Conservation (phyloP, 2,329 filamentous ascomycete species). For the Ascochyta fabae region DNA sequence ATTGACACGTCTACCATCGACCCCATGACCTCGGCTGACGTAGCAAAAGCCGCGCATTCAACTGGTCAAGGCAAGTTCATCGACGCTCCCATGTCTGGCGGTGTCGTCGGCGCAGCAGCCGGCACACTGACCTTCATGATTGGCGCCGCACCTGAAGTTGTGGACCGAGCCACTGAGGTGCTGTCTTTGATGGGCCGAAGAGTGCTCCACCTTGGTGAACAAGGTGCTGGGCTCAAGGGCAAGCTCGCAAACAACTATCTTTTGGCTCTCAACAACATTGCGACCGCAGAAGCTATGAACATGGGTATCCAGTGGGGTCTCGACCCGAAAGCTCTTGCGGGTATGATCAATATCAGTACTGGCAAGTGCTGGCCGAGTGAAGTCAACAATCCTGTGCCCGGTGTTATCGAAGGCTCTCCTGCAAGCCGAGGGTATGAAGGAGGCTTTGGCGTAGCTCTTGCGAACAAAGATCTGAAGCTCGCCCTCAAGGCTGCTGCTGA, state of each 20-base stretch:
- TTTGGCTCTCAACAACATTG: slow-evolving; percentile 88
- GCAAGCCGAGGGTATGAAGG: slow-evolving; percentile 72
- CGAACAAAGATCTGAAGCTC: slow-evolving; percentile 58
- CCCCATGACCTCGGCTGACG: slow-evolving; percentile 78
- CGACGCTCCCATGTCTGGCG: slow-evolving; percentile 96
- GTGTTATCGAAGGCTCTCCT: slow-evolving; percentile 78
- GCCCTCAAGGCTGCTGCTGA: slow-evolving; percentile 56
- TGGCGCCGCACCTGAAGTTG: slow-evolving; percentile 67
- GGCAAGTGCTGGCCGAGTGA: slow-evolving; percentile 97
- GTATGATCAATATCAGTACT: slow-evolving; percentile 90
- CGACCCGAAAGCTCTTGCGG: slow-evolving; percentile 72
- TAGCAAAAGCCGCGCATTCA: slow-evolving; percentile 73
- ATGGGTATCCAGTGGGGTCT: slow-evolving; percentile 69
- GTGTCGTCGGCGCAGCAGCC: slow-evolving; percentile 86
- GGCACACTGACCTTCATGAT: slow-evolving; percentile 97
- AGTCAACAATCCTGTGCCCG: slow-evolving; percentile 91
- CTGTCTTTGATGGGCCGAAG: slow-evolving; percentile 84
- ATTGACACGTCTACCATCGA: slow-evolving; percentile 98
- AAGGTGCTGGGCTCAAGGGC: slow-evolving; percentile 84
- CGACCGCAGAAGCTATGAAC: slow-evolving; percentile 71
- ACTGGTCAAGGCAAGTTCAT: slow-evolving; percentile 78
- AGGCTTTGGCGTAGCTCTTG: slow-evolving; percentile 58
- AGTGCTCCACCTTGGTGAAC: slow-evolving; percentile 82
- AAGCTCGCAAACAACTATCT: slow-evolving; percentile 99
- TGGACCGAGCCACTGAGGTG: slow-evolving; percentile 70